Evolutionary conservation across 768 basidiomycete genomes (phyloP), one percentile per base, ranked within the genome.

Genomic region (Leccinum ochraceum): DNA sequence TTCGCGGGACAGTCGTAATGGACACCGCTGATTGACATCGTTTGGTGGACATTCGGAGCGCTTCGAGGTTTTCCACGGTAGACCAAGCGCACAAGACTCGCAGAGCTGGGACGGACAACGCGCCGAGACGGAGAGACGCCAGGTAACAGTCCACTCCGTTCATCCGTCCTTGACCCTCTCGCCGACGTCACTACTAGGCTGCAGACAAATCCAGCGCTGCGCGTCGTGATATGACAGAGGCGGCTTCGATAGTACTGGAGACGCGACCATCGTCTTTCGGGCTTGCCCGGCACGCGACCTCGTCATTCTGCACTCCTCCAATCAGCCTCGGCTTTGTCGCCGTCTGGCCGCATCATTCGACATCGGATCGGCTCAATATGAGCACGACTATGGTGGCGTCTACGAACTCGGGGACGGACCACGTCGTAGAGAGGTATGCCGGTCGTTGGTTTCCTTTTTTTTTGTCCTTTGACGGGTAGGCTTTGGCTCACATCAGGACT

Each of bases 1-100:
- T 67, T 54, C 73, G 67, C 14, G 66, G 57, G 36, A 60, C 53
- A 7, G 65, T 63, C 11, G 62, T 53, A 32, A 72, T 59, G 30
- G 55, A 8, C 39, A 55, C 55, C 10, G 56, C 56, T 28, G 36
- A 6, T 55, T 49, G 56, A 26, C 54, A 22, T 52, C 67, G 67
- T 53, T 58, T 16, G 26, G n/a, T 44, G 42, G 10, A 20, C 42
- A 20, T 44, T 34, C 32, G 11, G 32, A 34, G 20, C 42, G 39
- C 39, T 42, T 42, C 42, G n/a, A 44, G 42, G n/a, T 60, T 66
- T 67, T 64, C 63, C 69, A 36, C 26, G 17, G 32, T 34, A 94
- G 74, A 91, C 88, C 26, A 98, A 98, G 77, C 80, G 88, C 62
- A 85, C 86, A 10, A 95, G 94, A 75, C 86, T 98, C 37, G 92